These are phyloP conservation scores for Cornus suecica DNA, from an alignment of 148 eudicot species.

Conservation along the genomic window DNA sequence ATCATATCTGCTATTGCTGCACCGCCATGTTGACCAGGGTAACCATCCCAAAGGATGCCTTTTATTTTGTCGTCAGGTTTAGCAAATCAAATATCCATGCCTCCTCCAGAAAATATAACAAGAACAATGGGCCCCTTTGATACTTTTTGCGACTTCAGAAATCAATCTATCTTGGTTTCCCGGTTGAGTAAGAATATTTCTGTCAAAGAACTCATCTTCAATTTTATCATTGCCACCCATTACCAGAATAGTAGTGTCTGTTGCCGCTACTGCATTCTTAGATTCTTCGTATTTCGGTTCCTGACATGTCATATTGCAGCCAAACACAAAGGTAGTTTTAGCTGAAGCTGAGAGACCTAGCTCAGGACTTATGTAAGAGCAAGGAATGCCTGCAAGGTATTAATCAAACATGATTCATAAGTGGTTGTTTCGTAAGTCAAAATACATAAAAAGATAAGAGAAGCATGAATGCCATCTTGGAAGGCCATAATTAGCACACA, in stretches of 20 bases:
- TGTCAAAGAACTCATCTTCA: conserved; percentile 49
- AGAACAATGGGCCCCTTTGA: conserved; percentile 51
- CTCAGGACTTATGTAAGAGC: conserved; percentile 42
- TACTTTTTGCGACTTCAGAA: conserved; percentile 33
- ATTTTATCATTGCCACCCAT: conserved; percentile 55
- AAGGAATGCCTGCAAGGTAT: conserved; percentile 32
- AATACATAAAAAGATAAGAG: no score
- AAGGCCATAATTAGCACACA: no score
- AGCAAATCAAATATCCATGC: conserved; percentile 42
- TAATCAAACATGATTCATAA: background rate
- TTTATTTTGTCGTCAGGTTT: conserved; percentile 41
- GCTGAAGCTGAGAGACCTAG: conserved; percentile 37
- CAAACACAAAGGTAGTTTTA: conserved; percentile 35
- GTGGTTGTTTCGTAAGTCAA: no score
- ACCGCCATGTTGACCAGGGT: conserved; percentile 66
- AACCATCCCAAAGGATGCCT: conserved; percentile 66
- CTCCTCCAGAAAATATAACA: conserved; percentile 56
- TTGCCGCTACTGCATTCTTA: conserved; percentile 30
- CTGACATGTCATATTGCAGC: conserved; percentile 45
- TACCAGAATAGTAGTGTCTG: conserved; percentile 44
- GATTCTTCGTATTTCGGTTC: conserved; percentile 24
- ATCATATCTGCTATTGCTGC: conserved; percentile 51
- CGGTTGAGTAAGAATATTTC: conserved; percentile 41
- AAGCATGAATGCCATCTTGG: no score
- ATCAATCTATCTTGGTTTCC: conserved; percentile 49